Conservation (phyloP, 139 green algal genomes). For the Nannochloris sp. region DNA sequence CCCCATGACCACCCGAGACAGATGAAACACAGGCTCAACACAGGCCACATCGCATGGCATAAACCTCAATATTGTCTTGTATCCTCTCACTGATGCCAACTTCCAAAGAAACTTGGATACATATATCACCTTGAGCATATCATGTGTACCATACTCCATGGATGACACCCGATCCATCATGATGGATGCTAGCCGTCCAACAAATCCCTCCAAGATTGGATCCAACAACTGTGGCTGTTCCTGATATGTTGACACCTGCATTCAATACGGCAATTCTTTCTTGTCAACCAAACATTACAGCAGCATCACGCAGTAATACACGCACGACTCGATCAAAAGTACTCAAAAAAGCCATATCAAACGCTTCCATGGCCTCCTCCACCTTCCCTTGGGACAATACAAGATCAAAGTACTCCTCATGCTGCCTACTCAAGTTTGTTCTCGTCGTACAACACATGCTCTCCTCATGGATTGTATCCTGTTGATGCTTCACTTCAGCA, state of each 20-base stretch:
- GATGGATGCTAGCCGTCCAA: slow-evolving; percentile 57
- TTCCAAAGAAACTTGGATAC: slow-evolving; percentile 58
- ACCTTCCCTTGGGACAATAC: no score
- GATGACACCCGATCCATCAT: slow-evolving; percentile 25
- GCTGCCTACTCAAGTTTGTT: no score
- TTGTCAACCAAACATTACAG: no score
- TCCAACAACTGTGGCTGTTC: slow-evolving; percentile 94
- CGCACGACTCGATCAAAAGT: no score
- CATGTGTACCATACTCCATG: no score
- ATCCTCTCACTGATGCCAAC: slow-evolving; percentile 67
- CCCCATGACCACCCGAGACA: not conserved
- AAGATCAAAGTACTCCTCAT: no score
- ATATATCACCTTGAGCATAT: slow-evolving; percentile 8
- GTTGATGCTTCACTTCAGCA: no score
- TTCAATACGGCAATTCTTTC: not conserved
- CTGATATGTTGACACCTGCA: slow-evolving; percentile 66
- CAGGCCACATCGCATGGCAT: slow-evolving; percentile 75
- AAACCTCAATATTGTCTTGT: slow-evolving; percentile 84
- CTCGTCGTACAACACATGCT: no score
- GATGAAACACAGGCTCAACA: slow-evolving; percentile 64
- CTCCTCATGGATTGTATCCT: no score
- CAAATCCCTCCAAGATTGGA: slow-evolving; percentile 66
- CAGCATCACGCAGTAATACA: no score
- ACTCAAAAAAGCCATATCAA: no score
- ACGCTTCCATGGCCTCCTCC: no score